A percentile compares a stretch with the other conserved stretches of the same genome.
phyloP scores from a whole-genome alignment of 2,329 filamentous ascomycete genomes.

The Lachnellula hyalina region DNA sequence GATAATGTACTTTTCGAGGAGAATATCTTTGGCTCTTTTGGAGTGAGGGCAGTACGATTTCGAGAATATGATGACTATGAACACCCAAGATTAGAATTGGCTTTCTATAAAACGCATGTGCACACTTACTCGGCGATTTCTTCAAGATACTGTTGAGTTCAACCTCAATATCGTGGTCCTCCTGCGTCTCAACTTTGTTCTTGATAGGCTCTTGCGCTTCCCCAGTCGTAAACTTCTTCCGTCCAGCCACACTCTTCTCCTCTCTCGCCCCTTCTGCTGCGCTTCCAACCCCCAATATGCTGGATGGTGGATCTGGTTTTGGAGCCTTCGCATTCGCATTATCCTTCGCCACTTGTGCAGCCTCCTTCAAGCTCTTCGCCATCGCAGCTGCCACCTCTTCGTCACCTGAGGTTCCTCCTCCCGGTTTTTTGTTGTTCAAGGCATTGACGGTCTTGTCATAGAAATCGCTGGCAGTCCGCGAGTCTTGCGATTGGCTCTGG shows the following conservation, averaged over 20 bases:
- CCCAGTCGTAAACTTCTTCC: conserved; percentile 38
- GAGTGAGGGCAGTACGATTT: conserved; percentile 91
- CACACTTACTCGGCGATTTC: conserved; percentile 67
- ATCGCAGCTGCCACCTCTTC: conserved; percentile 51
- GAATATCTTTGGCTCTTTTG: conserved; percentile 74
- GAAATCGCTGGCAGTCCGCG: conserved; percentile 49
- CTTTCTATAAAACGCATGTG: neutral
- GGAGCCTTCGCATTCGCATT: conserved; percentile 62
- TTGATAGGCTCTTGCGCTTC: conserved; percentile 29
- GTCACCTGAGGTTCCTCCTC: conserved; percentile 31
- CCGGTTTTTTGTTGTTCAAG: conserved; percentile 34
- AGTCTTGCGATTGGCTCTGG: conserved; percentile 37
- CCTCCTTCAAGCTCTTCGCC: conserved; percentile 59
- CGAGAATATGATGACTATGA: conserved; percentile 88
- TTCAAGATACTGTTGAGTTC: conserved; percentile 78
- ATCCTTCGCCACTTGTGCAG: conserved; percentile 64
- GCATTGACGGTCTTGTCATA: conserved; percentile 56
- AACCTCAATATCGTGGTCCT: conserved; percentile 52
- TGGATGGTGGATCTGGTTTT: conserved; percentile 52
- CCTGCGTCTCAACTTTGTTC: neutral
- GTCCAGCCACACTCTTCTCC: conserved; percentile 44
- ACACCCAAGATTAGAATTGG: conserved; percentile 1
- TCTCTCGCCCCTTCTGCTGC: conserved; percentile 26
- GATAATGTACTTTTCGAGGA: conserved; percentile 81
- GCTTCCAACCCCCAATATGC: conserved; percentile 43